Evolutionary conservation across 805 yeast genomes (phyloP).

Genomic region (Candida corydali): DNA sequence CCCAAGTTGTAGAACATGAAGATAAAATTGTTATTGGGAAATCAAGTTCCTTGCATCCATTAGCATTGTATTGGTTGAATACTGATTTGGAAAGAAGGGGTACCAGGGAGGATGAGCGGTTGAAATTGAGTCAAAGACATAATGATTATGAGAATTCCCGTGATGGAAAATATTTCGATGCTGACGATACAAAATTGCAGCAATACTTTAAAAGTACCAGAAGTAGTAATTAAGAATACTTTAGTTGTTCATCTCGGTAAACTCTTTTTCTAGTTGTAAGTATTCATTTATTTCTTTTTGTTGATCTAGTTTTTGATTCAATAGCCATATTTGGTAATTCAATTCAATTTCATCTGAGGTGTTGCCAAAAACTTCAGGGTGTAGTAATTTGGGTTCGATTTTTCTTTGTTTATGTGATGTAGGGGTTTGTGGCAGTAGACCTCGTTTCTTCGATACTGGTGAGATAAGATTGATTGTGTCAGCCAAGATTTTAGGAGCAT

Average conservation of each 20-base stretch:
- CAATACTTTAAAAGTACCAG: slow-evolving; percentile 52
- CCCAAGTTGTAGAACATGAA: slow-evolving; percentile 9
- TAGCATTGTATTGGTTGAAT: slow-evolving; percentile 65
- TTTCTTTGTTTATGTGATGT: not conserved
- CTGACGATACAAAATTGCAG: slow-evolving; percentile 38
- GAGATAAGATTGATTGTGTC: too few species aligned
- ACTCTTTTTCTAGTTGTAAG: slow-evolving; percentile 28
- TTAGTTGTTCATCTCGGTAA: slow-evolving; percentile 7
- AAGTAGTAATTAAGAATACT: slow-evolving; percentile 14
- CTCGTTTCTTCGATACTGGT: slow-evolving; percentile 3
- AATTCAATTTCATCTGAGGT: slow-evolving; percentile 14
- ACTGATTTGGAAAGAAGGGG: slow-evolving; percentile 54
- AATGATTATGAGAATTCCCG: slow-evolving; percentile 52
- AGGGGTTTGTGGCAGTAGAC: slow-evolving; percentile 2
- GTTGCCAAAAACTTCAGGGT: not conserved
- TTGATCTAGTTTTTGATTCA: slow-evolving; percentile 18
- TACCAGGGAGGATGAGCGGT: slow-evolving; percentile 42
- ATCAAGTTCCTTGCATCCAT: slow-evolving; percentile 61
- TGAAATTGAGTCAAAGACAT: slow-evolving; percentile 38
- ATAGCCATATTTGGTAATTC: slow-evolving; percentile 29
- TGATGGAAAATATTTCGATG: slow-evolving; percentile 41
- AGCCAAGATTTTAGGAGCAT: too few species aligned
- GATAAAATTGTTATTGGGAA: slow-evolving; percentile 33
- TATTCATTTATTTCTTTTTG: slow-evolving; percentile 23
- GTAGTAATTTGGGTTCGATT: not conserved